A percentile compares a stretch with the other conserved stretches of the same genome.
Conservation (phyloP, 169 alveolate genomes). For the Babesia bovis region DNA sequence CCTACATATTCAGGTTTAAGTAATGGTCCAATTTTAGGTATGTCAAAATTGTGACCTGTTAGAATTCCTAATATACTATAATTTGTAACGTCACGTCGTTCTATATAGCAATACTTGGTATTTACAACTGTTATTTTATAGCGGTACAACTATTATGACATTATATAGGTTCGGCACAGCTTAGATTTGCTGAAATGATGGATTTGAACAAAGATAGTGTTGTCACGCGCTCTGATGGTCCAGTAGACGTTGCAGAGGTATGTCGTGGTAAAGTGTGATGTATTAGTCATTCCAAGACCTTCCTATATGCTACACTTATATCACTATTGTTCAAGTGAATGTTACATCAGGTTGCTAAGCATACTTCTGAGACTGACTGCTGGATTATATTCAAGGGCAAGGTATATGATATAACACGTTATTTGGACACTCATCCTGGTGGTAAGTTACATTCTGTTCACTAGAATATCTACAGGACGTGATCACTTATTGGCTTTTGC, state of each 20-base stretch:
- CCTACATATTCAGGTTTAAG: background rate
- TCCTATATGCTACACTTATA: background rate
- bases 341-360: constrained; percentile 65
- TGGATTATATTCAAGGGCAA: constrained; percentile 76
- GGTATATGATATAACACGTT: constrained; percentile 78
- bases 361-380: constrained; percentile 66
- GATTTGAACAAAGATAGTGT: constrained; percentile 17
- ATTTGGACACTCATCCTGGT: constrained; percentile 76
- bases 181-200: constrained; percentile 30
- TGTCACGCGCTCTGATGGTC: background rate
- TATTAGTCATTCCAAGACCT: background rate
- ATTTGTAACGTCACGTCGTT: too few species aligned
- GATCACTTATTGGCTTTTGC: constrained; percentile 59
- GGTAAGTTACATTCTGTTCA: constrained; percentile 53
- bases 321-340: background rate
- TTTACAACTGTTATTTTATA: too few species aligned
- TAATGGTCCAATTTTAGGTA: constrained; percentile 1
- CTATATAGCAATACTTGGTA: too few species aligned
- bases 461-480: constrained; percentile 36
- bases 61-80: too few species aligned
- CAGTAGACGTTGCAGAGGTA: constrained; percentile 16
- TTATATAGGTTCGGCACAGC: constrained; percentile 21
- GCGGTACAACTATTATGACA: too few species aligned
- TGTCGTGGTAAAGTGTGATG: background rate
- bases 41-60: background rate